Percentiles rank a stretch among this genome's conserved stretches.
Conservation (phyloP, 2,329 filamentous ascomycete species). For the Colletotrichum musicola region DNA sequence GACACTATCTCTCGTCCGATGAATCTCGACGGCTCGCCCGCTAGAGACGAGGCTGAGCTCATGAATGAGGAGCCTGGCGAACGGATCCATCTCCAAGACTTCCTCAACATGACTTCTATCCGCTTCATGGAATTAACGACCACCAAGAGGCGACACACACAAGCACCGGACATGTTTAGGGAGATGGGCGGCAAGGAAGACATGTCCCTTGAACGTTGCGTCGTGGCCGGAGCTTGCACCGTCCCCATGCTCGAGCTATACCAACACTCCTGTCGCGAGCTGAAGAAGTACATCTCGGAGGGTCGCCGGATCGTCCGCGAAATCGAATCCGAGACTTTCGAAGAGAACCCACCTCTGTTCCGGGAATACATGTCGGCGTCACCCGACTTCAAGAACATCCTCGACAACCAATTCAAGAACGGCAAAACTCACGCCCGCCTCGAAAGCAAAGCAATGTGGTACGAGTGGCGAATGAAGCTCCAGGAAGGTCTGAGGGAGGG, state of each 20-base stretch:
- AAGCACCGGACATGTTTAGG: constrained; percentile 67
- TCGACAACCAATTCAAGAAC: constrained; percentile 98
- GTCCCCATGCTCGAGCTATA: constrained; percentile 95
- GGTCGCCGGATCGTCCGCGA: constrained; percentile 90
- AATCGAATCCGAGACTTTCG: constrained; percentile 88
- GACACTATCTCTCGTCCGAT: constrained; percentile 57
- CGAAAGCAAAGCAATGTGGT: constrained; percentile 96
- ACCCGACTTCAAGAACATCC: constrained; percentile 83
- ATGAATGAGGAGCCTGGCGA: constrained; percentile 67
- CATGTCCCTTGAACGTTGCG: constrained; percentile 78
- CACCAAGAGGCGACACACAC: constrained; percentile 90
- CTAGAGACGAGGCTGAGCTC: constrained; percentile 56
- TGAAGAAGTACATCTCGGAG: constrained; percentile 97
- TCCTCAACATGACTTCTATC: constrained; percentile 94
- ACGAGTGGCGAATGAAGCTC: constrained; percentile 95
- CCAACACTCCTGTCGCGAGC: constrained; percentile 93
- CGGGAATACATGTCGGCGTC: constrained; percentile 90
- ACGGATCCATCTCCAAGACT: constrained; percentile 87
- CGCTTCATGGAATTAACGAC: constrained; percentile 99
- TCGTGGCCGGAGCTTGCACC: constrained; percentile 90
- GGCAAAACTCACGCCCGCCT: constrained; percentile 93
- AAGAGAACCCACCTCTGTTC: constrained; percentile 92
- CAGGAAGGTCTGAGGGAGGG: constrained; percentile 85
- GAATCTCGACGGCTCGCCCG: constrained; percentile 57
- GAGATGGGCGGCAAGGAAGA: constrained; percentile 63